Conservation (phyloP, 2,329 filamentous ascomycete genomes). For the Claviceps citrina region DNA sequence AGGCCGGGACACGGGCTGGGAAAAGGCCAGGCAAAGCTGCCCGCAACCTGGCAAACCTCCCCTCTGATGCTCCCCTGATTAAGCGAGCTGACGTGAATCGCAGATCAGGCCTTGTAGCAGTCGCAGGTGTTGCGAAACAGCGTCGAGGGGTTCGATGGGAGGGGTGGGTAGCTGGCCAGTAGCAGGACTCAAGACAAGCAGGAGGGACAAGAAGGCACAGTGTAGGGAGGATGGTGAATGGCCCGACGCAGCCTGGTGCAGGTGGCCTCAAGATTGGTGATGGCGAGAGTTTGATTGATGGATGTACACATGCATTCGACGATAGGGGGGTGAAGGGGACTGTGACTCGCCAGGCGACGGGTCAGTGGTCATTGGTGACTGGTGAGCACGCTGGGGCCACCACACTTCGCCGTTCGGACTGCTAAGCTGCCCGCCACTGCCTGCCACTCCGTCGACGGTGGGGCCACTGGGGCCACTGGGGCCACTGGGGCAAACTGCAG, state of each 20-base stretch:
- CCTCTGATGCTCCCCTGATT: not conserved
- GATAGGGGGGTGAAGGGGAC: not conserved
- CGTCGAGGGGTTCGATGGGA: not conserved
- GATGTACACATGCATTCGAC: not conserved
- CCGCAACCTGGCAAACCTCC: not conserved
- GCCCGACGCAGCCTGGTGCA: not conserved
- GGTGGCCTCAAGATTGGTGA: not conserved
- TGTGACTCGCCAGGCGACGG: no score
- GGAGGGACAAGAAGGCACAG: not conserved
- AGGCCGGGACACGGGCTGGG: no score
- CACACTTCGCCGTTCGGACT: no score
- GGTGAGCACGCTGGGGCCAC: no score
- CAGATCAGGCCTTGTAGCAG: not conserved
- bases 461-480: no score
- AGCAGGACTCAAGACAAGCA: not conserved
- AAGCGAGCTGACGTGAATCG: not conserved
- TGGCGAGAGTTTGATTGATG: not conserved
- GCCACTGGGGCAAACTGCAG: no score
- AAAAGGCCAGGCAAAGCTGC: not conserved
- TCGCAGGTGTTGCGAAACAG: not conserved
- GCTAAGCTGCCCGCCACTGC: no score
- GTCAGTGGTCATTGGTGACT: no score
- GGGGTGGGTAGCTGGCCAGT: not conserved
- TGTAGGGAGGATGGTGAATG: not conserved
- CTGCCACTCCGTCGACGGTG: not conserved